Conservation (phyloP, 805 yeast species). For the Hyphopichia homilentoma region DNA sequence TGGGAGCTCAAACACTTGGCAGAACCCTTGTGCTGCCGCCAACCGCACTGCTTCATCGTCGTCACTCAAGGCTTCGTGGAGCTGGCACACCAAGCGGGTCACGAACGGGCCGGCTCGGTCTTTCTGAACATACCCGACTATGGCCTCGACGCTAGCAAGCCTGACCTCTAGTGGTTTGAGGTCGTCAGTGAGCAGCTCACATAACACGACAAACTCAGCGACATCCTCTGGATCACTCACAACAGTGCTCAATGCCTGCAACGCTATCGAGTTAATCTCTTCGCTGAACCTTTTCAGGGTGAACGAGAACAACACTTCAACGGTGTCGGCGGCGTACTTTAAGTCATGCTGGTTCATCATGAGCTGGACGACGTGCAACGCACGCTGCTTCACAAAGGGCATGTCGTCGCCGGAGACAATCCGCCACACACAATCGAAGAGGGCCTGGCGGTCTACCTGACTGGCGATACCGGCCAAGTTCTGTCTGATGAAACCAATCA, state of each 20-base stretch:
- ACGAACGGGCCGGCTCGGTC: slow-evolving; percentile 5
- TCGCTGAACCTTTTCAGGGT: slow-evolving; percentile 36
- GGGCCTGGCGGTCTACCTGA: slow-evolving; percentile 1
- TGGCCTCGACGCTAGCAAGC: slow-evolving; percentile 42
- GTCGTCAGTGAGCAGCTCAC: slow-evolving; percentile 34
- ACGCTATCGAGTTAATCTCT: slow-evolving; percentile 43
- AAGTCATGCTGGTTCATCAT: slow-evolving; percentile 11
- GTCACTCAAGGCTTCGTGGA: slow-evolving; percentile 48
- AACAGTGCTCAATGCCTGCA: slow-evolving; percentile 51
- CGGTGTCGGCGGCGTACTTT: slow-evolving; percentile 5
- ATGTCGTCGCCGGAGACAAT: too few species aligned
- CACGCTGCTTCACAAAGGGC: too few species aligned
- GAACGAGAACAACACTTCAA: slow-evolving; percentile 24
- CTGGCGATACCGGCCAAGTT: slow-evolving; percentile 1
- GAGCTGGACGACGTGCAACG: too few species aligned
- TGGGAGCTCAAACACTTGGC: slow-evolving; percentile 20
- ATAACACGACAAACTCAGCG: slow-evolving; percentile 19
- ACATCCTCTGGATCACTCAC: slow-evolving; percentile 16
- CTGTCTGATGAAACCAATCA: slow-evolving; percentile 28
- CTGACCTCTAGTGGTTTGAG: slow-evolving; percentile 44
- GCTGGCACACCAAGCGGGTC: slow-evolving; percentile 15
- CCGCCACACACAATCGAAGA: slow-evolving; percentile 10
- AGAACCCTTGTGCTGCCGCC: slow-evolving; percentile 40
- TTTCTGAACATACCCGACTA: slow-evolving; percentile 15
- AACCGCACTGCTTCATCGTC: slow-evolving; percentile 64